A percentile compares a stretch with the other conserved stretches of the same genome.
phyloP scores from a whole-genome alignment of 345 rosid genomes.

The Linum trigynum region DNA sequence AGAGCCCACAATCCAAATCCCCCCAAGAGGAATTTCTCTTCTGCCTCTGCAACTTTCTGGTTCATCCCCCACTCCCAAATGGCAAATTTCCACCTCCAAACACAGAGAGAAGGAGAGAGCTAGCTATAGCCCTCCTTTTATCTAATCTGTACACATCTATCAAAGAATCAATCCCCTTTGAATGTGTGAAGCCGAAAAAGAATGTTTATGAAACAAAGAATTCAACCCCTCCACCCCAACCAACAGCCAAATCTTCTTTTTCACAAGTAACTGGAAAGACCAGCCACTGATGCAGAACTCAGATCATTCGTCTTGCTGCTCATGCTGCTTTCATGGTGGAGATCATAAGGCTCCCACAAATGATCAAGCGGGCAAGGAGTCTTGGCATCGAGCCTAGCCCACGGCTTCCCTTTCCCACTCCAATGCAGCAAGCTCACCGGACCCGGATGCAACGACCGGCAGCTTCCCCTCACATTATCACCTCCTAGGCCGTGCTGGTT shows the following conservation, averaged over 20 bases:
- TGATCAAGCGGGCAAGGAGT: constrained; percentile 71
- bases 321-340: constrained; percentile 22
- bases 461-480: constrained; percentile 76
- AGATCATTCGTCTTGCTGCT: constrained; percentile 10
- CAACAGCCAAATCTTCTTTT: neutral
- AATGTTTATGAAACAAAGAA: constrained; percentile 14
- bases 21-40: neutral
- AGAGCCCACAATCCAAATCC: constrained; percentile 16
- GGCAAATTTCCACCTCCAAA: neutral
- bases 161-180: constrained; percentile 23
- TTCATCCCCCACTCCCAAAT: too few relatives aligned
- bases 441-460: constrained; percentile 75
- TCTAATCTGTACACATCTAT: constrained; percentile 27
- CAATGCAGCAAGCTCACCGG: constrained; percentile 90
- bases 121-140: neutral
- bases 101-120: neutral
- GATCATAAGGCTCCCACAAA: constrained; percentile 81
- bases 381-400: constrained; percentile 71
- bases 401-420: constrained; percentile 98
- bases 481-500: constrained; percentile 97
- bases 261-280: constrained; percentile 16
- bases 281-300: constrained; percentile 10
- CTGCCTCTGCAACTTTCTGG: too few relatives aligned
- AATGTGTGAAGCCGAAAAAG: constrained; percentile 4
- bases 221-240: constrained; percentile 14